Evolutionary conservation across 371 early-diverging fungal genomes (phyloP), one percentile per base, ranked within the genome.

Genomic region (Mucor irregularis): DNA sequence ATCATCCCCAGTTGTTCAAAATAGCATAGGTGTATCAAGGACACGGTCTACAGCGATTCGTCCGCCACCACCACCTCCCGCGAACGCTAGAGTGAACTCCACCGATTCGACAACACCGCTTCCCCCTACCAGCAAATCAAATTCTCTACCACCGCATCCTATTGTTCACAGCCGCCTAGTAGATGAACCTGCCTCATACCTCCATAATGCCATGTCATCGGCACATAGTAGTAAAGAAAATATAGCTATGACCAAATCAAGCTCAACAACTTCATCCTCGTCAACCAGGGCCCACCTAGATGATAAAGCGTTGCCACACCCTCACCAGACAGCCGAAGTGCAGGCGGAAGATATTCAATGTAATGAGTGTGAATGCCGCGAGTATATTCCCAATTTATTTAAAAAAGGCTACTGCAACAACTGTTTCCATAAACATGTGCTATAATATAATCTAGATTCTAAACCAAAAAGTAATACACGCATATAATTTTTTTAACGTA

Each of bases 391-490:
- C 17, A 85, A 89, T 66, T 66, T 83, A 17, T 88, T 90, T 64
- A 85, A 86, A 61, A 78, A 72, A 39, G 81, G 78, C 13, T 65
- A 71, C 14, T 85, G 89, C 60, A 86, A 76, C 47, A 86, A 83
- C 48, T 89, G 90, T 62, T 87, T 80, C 62, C 90, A 89, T 64
- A 76, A 70, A 46, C 84, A 83, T 58, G n/a, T n/a, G n/a, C n/a
- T n/a, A n/a, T n/a, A n/a, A n/a, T n/a, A n/a, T n/a, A n/a, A n/a
- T n/a, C n/a, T n/a, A n/a, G n/a, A n/a, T n/a, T n/a, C n/a, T n/a
- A n/a, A n/a, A n/a, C n/a, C n/a, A n/a, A n/a, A n/a, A n/a, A n/a
- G n/a, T n/a, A n/a, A n/a, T n/a, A n/a, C n/a, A n/a, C n/a, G n/a
- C n/a, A n/a, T n/a, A n/a, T n/a, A n/a, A n/a, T n/a, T n/a, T n/a